Base-by-base conservation (phyloP, 805 yeast species). In the Candida arabinofermentans region DNA sequence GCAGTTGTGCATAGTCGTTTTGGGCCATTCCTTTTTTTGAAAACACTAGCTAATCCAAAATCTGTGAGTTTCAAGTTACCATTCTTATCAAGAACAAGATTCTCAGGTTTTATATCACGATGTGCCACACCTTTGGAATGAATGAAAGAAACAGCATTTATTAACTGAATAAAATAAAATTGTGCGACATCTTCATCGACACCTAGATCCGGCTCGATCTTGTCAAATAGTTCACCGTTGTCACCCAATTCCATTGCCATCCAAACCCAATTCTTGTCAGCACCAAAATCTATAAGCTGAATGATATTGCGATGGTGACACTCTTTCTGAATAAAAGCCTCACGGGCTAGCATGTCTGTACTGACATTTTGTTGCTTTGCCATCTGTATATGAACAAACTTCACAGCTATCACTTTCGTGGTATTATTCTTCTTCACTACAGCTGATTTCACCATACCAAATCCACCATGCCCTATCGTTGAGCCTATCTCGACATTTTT, bases 161-260 rank as follows among this genome's bases (percentile, higher is more conserved):
- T 65, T 43, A 85, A 60, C 55, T 85, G 93, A 40, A 70, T 71
- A 54, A 83, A 82, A 55, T 81, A 83, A 55, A 83, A 77, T 43
- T 81, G 86, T 1, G 85, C 83, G 8, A 83, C 71, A 17, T 77
- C 80, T 40, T 71, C 74, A 47, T 77, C 83, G 2, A 83, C 79
- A 1, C 89, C 89, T 7, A 74, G 62, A 61, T 82, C 88, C 0
- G 88, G 88, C 55, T 83, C 88, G 45, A 84, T 83, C 59, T 83
- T 84, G 53, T 83, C 90, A 57, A 84, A 84, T 17, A 84, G 57
- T 60, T 84, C 93, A 13, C 93, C 93, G 44, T 86, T 86, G 21
- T 72, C 71, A 1, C 88, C 87, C 43, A 79, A 63, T 52, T 84
- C 90, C 71, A 84, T 64, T 3, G 76, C 76, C 44, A 84, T 70